Evolutionary conservation across 164 flowering plant species (phyloP), one percentile per base, ranked within the genome.

Genomic region (Euptelea pleiosperma): DNA sequence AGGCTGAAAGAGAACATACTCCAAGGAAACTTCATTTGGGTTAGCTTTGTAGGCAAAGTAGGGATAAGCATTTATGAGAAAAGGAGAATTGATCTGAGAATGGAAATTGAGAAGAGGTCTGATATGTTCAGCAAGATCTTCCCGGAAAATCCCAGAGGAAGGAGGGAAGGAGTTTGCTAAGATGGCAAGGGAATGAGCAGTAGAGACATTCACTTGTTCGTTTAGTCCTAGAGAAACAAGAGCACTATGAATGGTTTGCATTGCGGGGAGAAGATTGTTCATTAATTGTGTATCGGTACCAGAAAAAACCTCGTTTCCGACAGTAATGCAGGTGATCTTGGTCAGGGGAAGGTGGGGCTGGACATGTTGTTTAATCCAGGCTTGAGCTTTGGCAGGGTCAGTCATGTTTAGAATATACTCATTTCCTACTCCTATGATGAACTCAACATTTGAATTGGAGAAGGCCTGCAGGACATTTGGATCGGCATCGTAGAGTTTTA

Each of bases 61-160:
- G 0, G 99, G 99, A 60, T 93, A 93, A 0, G 91, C 95, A 57
- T 93, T 93, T 6, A 93, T 81, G 9, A 90, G 77, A 56, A 93
- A 88, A 0, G 99, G 97, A 0, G 93, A 88, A 0, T 75, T 70
- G 43, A 67, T 70, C 62, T 78, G 79, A 6, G 86, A 26, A 48
- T 78, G 97, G 60, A 93, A 90, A 53, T 69, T 66, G 40, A 93
- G 69, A 1, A 93, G 44, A 0, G 79, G 79, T 39, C 75, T 83
- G 9, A 94, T 57, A 55, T 84, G 84, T 39, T 66, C 55, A 3
- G 68, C 79, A 24, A 87, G 70, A 34, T 83, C 79, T 37, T 61
- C 67, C 15, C 56, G 63, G 50, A 93, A 93, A 35, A 69, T 2
- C 6, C 98, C 98, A 0, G 96, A 49, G 0, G 98, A 93, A 37